phyloP scores from a whole-genome alignment of 257 asterid genomes.

The Dorcoceras hygrometricum region DNA sequence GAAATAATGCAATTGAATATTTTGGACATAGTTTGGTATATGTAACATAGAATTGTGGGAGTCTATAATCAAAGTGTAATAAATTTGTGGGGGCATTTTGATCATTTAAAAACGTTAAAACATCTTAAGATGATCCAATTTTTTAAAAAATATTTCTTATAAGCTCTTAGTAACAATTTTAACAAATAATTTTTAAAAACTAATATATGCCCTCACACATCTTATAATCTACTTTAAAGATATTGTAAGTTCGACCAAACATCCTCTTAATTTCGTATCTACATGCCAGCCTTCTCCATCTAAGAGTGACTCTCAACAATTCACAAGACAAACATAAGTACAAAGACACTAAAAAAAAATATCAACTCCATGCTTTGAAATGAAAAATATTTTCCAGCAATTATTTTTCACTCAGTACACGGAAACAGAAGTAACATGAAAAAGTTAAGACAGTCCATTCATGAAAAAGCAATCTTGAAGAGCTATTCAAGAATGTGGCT shows the following conservation, averaged over 20 bases:
- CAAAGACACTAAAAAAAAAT: background rate
- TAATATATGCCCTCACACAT: background rate
- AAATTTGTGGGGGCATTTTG: background rate
- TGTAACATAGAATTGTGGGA: background rate
- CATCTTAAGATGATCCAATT: background rate
- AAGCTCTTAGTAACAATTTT: too few species aligned
- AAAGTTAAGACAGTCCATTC: slow-evolving; percentile 15
- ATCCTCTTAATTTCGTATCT: background rate
- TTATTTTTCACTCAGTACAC: background rate
- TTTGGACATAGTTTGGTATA: too few species aligned
- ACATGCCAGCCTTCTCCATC: background rate
- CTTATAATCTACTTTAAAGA: background rate
- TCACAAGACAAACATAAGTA: background rate
- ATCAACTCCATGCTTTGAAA: slow-evolving; percentile 5
- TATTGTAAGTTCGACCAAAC: background rate
- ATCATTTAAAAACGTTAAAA: too few species aligned
- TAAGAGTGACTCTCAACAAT: background rate
- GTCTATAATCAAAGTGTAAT: background rate
- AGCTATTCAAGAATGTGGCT: slow-evolving; percentile 16
- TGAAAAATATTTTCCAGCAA: background rate
- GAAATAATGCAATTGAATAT: background rate
- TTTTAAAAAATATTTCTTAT: too few species aligned
- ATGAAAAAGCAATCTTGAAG: slow-evolving; percentile 24
- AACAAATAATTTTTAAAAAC: too few species aligned
- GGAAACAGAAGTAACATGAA: slow-evolving; percentile 15